These are phyloP conservation scores for Metschnikowia reukaufii DNA, from an alignment of 805 yeast species.

Conservation along the genomic window DNA sequence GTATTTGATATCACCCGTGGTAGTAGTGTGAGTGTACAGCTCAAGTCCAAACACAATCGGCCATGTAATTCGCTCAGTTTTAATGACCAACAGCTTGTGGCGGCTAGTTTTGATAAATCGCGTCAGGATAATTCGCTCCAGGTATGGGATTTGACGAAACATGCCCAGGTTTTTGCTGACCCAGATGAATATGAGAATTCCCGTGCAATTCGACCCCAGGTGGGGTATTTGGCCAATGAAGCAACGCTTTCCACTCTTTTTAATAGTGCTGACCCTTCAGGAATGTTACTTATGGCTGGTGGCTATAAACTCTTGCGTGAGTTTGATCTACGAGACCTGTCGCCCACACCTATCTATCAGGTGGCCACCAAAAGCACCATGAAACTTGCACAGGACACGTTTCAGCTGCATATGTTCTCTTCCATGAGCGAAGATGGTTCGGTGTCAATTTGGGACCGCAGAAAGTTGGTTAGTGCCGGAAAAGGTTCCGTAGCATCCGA, in stretches of 20 bases:
- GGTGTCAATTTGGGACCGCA: constrained; percentile 76
- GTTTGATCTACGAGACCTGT: constrained; percentile 65
- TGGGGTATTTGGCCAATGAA: constrained; percentile 69
- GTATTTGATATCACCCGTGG: constrained; percentile 57
- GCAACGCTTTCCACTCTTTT: constrained; percentile 69
- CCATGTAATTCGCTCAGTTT: constrained; percentile 77
- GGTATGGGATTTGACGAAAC: constrained; percentile 75
- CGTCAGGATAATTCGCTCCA: constrained; percentile 74
- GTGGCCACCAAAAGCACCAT: constrained; percentile 72
- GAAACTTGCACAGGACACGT: constrained; percentile 68
- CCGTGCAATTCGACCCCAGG: constrained; percentile 52
- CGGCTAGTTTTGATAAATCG: constrained; percentile 76
- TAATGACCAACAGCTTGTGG: constrained; percentile 62
- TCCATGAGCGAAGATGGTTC: constrained; percentile 84
- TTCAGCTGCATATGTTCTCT: constrained; percentile 64
- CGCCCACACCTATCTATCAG: constrained; percentile 57
- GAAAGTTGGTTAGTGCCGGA: constrained; percentile 45
- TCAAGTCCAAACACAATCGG: constrained; percentile 64
- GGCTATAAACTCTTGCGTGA: constrained; percentile 76
- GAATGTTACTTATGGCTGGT: constrained; percentile 57
- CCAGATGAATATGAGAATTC: constrained; percentile 39
- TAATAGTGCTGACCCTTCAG: constrained; percentile 26
- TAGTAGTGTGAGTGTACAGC: constrained; percentile 35
- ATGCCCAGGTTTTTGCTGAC: constrained; percentile 34
- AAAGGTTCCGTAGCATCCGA: constrained; percentile 37